Conservation (phyloP, 2,329 filamentous ascomycete species). For the Acephala macrosclerotiorum region DNA sequence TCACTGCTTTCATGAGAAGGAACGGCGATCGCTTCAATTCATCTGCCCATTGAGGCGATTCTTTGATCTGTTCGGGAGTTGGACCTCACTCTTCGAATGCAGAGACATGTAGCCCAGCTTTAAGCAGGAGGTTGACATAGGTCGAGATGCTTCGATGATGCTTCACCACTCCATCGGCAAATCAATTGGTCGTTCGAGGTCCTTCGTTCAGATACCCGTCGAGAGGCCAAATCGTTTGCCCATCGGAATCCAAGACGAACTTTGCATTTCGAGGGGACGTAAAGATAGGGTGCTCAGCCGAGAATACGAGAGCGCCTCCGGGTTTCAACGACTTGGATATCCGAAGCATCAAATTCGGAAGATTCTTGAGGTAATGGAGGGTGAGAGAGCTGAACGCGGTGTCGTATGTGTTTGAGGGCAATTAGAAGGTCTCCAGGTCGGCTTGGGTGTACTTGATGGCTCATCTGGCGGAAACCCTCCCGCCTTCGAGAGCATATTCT, state of each 20-base stretch:
- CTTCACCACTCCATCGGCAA: constrained; percentile 52
- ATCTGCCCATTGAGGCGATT: constrained; percentile 43
- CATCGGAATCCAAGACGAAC: constrained; percentile 43
- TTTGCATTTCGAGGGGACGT: constrained; percentile 49
- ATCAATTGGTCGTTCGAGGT: constrained; percentile 47
- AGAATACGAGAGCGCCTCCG: constrained; percentile 81
- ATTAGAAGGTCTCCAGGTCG: constrained; percentile 45
- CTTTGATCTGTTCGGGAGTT: constrained; percentile 34
- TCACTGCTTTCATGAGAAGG: constrained; percentile 42
- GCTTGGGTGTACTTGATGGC: constrained; percentile 45
- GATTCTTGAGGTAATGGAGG: constrained; percentile 94
- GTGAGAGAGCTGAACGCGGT: constrained; percentile 86
- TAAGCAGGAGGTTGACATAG: constrained; percentile 30
- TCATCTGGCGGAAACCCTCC: constrained; percentile 29
- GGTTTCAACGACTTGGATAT: constrained; percentile 86
- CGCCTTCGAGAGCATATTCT: constrained; percentile 52
- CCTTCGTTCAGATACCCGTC: constrained; percentile 53
- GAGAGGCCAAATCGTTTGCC: constrained; percentile 50
- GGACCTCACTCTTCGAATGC: constrained; percentile 34
- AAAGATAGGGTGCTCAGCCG: constrained; percentile 56
- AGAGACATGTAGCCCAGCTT: constrained; percentile 29
- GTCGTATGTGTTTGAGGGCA: constrained; percentile 73
- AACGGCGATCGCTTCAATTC: constrained; percentile 47
- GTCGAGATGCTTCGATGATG: constrained; percentile 52
- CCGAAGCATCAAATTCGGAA: constrained; percentile 80